Conservation (phyloP, 495 filamentous ascomycete species). For the Penicillium lividum region DNA sequence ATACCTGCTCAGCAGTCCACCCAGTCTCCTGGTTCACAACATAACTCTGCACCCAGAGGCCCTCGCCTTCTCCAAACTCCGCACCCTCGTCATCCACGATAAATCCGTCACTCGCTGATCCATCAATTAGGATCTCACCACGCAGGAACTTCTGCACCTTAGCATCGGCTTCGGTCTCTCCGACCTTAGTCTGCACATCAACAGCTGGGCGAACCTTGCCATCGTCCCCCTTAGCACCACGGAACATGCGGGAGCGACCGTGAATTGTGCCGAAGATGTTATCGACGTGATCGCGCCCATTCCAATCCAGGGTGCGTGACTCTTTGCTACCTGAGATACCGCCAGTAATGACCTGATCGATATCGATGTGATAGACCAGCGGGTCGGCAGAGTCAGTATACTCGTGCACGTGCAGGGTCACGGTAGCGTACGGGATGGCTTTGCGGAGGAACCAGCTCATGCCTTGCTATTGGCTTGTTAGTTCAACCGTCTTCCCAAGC, state of each 20-base stretch:
- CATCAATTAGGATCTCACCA: constrained; percentile 43
- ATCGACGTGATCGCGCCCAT: constrained; percentile 69
- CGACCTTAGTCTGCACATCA: constrained; percentile 35
- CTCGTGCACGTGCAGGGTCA: constrained; percentile 70
- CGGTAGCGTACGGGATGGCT: constrained; percentile 66
- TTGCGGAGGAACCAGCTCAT: constrained; percentile 82
- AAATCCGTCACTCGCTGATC: constrained; percentile 37
- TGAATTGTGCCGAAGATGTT: constrained; percentile 75
- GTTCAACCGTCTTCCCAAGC: not conserved
- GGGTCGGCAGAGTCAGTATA: constrained; percentile 51
- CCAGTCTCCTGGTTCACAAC: constrained; percentile 41
- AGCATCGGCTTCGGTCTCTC: constrained; percentile 40
- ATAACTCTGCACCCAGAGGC: constrained; percentile 46
- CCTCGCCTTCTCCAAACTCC: constrained; percentile 41
- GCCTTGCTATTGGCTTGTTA: constrained; percentile 58
- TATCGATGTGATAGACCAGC: constrained; percentile 69
- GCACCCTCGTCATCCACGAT: constrained; percentile 39
- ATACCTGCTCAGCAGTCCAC: constrained; percentile 56
- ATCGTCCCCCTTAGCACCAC: constrained; percentile 35
- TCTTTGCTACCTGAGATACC: constrained; percentile 74
- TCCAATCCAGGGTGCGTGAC: constrained; percentile 69
- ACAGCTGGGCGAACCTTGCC: constrained; percentile 38
- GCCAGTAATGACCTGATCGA: constrained; percentile 74
- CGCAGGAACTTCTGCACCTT: constrained; percentile 49
- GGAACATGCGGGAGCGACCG: constrained; percentile 60